These are phyloP conservation scores for Artemisia princeps DNA, from an alignment of 140 eudicot species.

Conservation along the genomic window DNA sequence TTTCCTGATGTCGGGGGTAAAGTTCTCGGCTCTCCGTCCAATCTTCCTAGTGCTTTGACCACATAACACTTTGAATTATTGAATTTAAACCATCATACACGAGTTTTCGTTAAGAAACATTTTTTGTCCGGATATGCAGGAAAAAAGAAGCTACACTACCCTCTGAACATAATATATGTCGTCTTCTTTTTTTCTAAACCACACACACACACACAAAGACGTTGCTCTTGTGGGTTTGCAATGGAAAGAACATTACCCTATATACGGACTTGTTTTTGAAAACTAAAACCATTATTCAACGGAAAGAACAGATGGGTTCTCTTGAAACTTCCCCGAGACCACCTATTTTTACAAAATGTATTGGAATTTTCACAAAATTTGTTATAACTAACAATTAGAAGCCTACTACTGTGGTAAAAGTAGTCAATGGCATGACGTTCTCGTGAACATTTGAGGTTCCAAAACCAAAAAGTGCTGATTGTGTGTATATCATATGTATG, in stretches of 20 bases:
- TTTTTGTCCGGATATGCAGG: neutral
- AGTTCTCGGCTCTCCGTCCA: conserved; percentile 57
- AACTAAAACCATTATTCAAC: too few relatives aligned
- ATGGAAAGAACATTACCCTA: neutral
- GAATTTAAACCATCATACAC: conserved; percentile 19
- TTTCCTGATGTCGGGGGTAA: conserved; percentile 83
- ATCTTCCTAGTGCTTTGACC: conserved; percentile 73
- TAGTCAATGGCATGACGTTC: neutral
- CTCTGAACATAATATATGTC: too few relatives aligned
- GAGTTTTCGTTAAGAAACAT: neutral
- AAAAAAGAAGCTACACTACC: too few relatives aligned
- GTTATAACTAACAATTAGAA: too few relatives aligned
- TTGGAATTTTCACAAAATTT: too few relatives aligned
- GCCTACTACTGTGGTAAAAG: neutral
- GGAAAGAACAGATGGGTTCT: too few relatives aligned
- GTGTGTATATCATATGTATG: conserved; percentile 7
- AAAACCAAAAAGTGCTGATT: conserved; percentile 1
- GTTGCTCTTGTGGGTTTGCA: neutral
- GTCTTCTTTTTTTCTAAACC: too few relatives aligned
- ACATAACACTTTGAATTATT: conserved; percentile 32
- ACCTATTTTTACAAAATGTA: too few relatives aligned
- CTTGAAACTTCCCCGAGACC: too few relatives aligned
- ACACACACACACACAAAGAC: neutral
- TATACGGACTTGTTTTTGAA: too few relatives aligned
- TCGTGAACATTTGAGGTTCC: neutral